These are phyloP conservation scores for Fusarium secorum DNA, from an alignment of 2,329 filamentous ascomycete species.

Conservation along the genomic window DNA sequence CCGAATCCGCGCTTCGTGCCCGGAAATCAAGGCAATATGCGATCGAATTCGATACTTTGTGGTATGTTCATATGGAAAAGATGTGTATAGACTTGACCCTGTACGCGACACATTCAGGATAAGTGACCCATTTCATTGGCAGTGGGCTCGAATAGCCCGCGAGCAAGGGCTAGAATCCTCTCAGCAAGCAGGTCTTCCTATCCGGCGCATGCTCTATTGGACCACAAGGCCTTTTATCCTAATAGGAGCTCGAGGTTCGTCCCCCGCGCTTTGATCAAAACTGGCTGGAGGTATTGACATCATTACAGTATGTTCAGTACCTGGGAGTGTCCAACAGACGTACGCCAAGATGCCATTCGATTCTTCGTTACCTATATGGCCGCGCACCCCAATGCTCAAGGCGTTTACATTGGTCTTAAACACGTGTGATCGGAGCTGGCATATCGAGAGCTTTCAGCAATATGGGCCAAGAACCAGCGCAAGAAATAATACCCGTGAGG, in stretches of 20 bases:
- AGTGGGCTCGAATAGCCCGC: accelerated
- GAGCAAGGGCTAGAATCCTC: not conserved
- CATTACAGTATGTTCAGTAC: not conserved
- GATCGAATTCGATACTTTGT: not conserved
- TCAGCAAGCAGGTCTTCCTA: not conserved
- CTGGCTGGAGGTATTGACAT: not conserved
- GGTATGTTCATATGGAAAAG: accelerated
- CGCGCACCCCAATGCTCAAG: not conserved
- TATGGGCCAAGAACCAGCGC: not conserved
- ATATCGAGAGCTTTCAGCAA: not conserved
- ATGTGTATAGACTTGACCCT: not conserved
- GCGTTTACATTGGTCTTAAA: not conserved
- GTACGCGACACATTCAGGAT: not conserved
- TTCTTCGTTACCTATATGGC: not conserved
- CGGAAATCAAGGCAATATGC: not conserved
- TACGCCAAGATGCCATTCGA: accelerated
- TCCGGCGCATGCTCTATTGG: not conserved
- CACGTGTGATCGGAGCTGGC: accelerated
- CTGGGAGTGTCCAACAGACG: accelerated
- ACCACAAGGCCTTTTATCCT: accelerated
- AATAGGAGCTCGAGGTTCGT: not conserved
- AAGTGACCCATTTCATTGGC: not conserved
- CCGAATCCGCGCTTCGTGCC: accelerated
- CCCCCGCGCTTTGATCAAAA: not conserved
- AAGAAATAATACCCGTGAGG: not conserved